These are phyloP conservation scores for Skeletonema costatum DNA, from an alignment of 108 stramenopile genomes.

Conservation along the genomic window DNA sequence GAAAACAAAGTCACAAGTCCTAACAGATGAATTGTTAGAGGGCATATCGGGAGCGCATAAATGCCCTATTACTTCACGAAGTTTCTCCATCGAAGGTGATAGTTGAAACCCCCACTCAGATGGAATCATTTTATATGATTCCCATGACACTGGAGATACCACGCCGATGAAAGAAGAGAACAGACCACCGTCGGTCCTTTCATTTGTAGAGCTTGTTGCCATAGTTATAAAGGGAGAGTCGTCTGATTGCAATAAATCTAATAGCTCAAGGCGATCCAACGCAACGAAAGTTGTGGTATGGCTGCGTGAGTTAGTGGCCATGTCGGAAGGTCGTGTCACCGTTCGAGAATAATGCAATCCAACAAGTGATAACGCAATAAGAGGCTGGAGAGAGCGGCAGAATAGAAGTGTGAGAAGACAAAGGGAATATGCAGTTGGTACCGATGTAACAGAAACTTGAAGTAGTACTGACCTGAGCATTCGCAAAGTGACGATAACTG, in stretches of 20 bases:
- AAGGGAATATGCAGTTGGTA: slow-evolving; percentile 17
- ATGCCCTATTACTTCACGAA: background rate
- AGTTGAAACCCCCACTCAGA: slow-evolving; percentile 19
- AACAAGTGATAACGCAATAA: slow-evolving; percentile 2
- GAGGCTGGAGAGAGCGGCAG: slow-evolving; percentile 23
- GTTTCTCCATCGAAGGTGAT: slow-evolving; percentile 2
- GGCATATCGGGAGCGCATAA: background rate
- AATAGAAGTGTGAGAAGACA: slow-evolving; percentile 41
- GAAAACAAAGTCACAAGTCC: background rate
- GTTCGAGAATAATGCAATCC: slow-evolving; percentile 10
- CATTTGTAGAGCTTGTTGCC: slow-evolving; percentile 35
- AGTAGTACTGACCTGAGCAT: slow-evolving; percentile 37
- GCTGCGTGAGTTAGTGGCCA: background rate
- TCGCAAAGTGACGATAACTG: slow-evolving; percentile 69
- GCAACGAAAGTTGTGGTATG: slow-evolving; percentile 20
- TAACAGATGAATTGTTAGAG: background rate
- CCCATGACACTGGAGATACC: slow-evolving; percentile 14
- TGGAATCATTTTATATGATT: slow-evolving; percentile 9
- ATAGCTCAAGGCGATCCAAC: slow-evolving; percentile 41
- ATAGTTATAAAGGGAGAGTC: slow-evolving; percentile 64
- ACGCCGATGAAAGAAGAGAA: background rate
- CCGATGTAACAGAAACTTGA: background rate
- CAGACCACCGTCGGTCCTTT: background rate
- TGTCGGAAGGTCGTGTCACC: background rate
- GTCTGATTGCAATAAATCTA: slow-evolving; percentile 58